Evolutionary conservation across 306 rosid species (phyloP).

Genomic region (Trifolium subterraneum): DNA sequence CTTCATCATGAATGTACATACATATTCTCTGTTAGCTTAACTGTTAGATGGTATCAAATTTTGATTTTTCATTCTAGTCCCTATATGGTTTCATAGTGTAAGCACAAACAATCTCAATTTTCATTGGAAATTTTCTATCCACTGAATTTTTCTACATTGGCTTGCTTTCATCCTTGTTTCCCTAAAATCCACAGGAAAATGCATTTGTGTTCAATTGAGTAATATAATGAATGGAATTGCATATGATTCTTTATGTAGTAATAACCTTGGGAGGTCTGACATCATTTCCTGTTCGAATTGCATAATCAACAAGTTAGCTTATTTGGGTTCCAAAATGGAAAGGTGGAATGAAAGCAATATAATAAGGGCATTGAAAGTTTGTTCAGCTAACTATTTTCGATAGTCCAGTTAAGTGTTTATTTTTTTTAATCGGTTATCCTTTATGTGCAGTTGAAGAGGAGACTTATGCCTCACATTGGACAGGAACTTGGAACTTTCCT

Average conservation of each 20-base stretch:
- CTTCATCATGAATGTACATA: slow-evolving; percentile 39
- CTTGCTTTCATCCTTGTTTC: slow-evolving; percentile 9
- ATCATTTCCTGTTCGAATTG: no score
- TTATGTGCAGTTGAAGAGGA: no score
- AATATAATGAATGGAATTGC: background rate
- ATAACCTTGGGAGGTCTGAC: background rate
- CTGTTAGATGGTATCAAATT: slow-evolving; percentile 11
- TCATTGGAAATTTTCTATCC: slow-evolving; percentile 10
- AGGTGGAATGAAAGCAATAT: no score
- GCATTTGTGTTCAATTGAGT: background rate
- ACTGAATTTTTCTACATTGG: background rate
- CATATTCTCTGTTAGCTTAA: slow-evolving; percentile 21
- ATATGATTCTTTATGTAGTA: background rate
- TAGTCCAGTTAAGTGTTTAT: no score
- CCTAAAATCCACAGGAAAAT: background rate
- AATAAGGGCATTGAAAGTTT: no score
- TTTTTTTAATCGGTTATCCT: no score
- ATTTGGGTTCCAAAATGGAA: no score
- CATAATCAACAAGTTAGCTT: no score
- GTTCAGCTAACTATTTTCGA: no score
- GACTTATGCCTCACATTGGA: no score
- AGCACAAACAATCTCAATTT: background rate
- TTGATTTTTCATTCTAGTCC: slow-evolving; percentile 25
- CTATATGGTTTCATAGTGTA: background rate
- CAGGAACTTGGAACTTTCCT: no score